These are phyloP conservation scores for Musa troglodytarum DNA, from an alignment of 176 grass and related monocot species.

Conservation along the genomic window DNA sequence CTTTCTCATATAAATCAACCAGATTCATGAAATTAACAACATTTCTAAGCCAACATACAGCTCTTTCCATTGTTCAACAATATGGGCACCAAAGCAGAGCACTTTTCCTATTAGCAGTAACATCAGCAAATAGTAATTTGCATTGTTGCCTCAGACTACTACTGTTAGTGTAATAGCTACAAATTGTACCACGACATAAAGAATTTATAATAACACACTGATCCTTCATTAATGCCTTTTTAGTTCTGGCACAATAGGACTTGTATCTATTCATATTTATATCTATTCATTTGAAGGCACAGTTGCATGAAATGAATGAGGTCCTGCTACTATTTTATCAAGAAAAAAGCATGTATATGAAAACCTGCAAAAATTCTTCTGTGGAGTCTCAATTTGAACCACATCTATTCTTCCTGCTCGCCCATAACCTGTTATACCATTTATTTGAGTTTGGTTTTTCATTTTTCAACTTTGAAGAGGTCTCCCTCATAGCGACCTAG, in stretches of 20 bases:
- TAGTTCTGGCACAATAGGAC: too few relatives aligned
- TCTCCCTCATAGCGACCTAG: background rate
- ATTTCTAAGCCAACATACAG: background rate
- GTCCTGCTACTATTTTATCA: too few relatives aligned
- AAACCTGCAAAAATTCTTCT: too few relatives aligned
- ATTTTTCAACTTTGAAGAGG: background rate
- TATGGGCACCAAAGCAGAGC: background rate
- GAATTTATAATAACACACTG: too few relatives aligned
- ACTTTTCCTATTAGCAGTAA: background rate
- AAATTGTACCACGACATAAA: too few relatives aligned
- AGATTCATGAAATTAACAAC: background rate
- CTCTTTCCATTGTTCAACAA: background rate
- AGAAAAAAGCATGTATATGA: too few relatives aligned
- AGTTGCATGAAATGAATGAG: too few relatives aligned
- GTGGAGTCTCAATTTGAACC: too few relatives aligned
- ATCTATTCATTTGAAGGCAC: too few relatives aligned
- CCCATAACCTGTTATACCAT: background rate
- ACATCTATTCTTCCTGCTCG: background rate
- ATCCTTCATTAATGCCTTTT: too few relatives aligned
- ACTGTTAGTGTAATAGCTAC: too few relatives aligned
- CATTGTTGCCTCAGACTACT: background rate
- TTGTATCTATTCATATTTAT: too few relatives aligned
- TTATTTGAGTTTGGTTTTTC: background rate
- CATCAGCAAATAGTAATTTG: background rate
- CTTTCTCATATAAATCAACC: background rate